Percentiles rank a stretch among this genome's conserved stretches.
Evolutionary conservation across 768 basidiomycete species (phyloP).

Genomic region (Rossbeevera mucosa): DNA sequence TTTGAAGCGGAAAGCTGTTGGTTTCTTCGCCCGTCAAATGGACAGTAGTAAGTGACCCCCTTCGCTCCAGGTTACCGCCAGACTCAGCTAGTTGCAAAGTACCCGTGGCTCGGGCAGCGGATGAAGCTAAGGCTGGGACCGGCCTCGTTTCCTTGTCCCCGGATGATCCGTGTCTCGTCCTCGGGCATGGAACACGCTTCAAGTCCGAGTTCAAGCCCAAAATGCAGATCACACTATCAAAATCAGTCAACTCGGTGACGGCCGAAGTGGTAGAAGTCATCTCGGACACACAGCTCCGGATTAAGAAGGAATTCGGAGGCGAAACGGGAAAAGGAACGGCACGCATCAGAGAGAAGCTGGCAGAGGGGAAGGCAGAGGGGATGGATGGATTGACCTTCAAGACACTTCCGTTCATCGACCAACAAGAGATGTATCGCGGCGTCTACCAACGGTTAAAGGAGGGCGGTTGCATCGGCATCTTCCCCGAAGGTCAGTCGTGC

Average conservation of each 20-base stretch:
- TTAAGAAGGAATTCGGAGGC: conserved; percentile 85
- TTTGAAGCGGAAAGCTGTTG: conserved; percentile 74
- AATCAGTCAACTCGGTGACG: conserved; percentile 65
- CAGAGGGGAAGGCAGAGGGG: conserved; percentile 50
- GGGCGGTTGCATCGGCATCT: conserved; percentile 92
- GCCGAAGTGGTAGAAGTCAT: conserved; percentile 87
- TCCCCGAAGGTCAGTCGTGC: conserved; percentile 81
- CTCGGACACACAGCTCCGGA: conserved; percentile 77
- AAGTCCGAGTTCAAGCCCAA: conserved; percentile 63
- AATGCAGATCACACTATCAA: conserved; percentile 86
- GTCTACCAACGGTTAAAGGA: conserved; percentile 85
- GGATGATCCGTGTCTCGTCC: conserved; percentile 74
- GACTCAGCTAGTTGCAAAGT: conserved; percentile 45
- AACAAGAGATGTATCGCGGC: conserved; percentile 89
- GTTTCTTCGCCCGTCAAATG: conserved; percentile 78
- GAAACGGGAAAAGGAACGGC: conserved; percentile 72
- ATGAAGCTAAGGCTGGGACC: conserved; percentile 69
- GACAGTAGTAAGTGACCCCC: conserved; percentile 64
- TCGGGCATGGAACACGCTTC: conserved; percentile 82
- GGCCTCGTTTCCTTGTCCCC: conserved; percentile 69
- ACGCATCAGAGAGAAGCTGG: conserved; percentile 61
- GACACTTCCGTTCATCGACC: conserved; percentile 83
- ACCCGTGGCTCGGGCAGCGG: conserved; percentile 88
- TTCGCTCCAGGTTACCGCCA: not conserved
- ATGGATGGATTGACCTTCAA: conserved; percentile 72